Conservation (phyloP, 108 stramenopile genomes). For the Epithemia pelagica region DNA sequence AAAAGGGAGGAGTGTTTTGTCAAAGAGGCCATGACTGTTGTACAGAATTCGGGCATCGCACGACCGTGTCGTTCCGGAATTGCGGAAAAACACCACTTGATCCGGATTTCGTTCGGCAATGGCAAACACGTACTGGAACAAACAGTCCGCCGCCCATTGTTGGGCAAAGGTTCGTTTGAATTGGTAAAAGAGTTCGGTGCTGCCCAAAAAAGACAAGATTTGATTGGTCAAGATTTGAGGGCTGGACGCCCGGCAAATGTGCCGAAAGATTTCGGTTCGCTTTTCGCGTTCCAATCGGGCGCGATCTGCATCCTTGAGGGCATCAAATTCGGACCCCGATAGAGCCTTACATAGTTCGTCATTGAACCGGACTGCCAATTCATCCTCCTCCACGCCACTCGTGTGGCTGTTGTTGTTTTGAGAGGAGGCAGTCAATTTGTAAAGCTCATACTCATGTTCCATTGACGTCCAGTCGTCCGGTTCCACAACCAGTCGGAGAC, state of each 20-base stretch:
- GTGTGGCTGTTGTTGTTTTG: not conserved
- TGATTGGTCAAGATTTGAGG: conserved; percentile 35
- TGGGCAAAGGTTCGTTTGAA: conserved; percentile 68
- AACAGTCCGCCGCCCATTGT: conserved; percentile 66
- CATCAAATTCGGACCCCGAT: conserved; percentile 9
- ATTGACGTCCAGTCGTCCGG: conserved; percentile 45
- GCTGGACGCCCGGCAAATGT: conserved; percentile 41
- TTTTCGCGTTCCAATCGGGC: conserved; percentile 17
- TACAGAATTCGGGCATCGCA: conserved; percentile 79
- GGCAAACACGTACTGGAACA: conserved; percentile 73
- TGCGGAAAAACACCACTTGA: conserved; percentile 49
- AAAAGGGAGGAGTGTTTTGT: conserved; percentile 57
- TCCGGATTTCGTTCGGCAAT: conserved; percentile 67
- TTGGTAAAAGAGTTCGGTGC: conserved; percentile 50
- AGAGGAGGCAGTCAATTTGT: not conserved
- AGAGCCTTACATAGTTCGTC: conserved; percentile 18
- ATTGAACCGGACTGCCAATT: not conserved
- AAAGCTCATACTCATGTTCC: conserved; percentile 25
- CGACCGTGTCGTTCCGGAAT: conserved; percentile 44
- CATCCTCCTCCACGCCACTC: not conserved
- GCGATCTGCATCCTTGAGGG: conserved; percentile 16
- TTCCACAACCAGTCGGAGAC: conserved; percentile 68
- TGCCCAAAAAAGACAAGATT: conserved; percentile 28
- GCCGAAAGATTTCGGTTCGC: conserved; percentile 38
- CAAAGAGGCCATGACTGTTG: conserved; percentile 74